A percentile compares a stretch with the other conserved stretches of the same genome.
Conservation (phyloP, 177 flowering plant genomes). For the Viscum album region DNA sequence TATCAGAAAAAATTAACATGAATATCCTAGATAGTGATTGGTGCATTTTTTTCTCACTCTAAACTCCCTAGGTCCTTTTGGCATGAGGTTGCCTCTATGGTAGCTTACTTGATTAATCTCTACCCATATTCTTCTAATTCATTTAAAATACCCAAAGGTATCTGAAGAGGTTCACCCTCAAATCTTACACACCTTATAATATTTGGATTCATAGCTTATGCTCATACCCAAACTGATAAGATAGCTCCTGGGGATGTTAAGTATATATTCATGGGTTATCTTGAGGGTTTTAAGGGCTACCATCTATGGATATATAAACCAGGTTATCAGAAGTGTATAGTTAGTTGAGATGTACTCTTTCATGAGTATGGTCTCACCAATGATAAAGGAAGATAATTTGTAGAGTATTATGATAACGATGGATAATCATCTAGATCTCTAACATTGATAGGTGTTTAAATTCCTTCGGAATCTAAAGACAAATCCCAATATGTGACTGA, state of each 20-base stretch:
- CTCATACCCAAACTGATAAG: not conserved
- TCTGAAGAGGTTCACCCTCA: not conserved
- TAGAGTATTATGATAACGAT: not conserved
- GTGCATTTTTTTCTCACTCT: not conserved
- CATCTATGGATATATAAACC: too few species aligned
- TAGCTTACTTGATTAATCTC: not conserved
- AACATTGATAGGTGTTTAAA: not conserved
- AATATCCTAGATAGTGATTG: not conserved
- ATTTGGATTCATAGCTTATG: not conserved
- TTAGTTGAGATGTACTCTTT: not conserved
- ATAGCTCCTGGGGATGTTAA: not conserved
- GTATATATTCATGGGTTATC: too few species aligned
- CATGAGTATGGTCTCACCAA: not conserved
- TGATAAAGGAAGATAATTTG: not conserved
- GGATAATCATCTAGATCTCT: too few species aligned
- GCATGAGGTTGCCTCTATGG: not conserved
- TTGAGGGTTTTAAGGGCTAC: too few species aligned
- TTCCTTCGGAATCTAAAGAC: not conserved
- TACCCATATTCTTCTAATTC: not conserved
- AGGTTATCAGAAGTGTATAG: not conserved
- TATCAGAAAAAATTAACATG: not conserved
- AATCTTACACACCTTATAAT: not conserved
- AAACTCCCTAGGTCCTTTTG: not conserved
- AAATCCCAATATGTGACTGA: not conserved
- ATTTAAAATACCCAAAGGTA: not conserved